Percentiles rank a stretch among this genome's conserved stretches.
These are phyloP conservation scores for Phaeosphaeria sp. DNA, from an alignment of 2,329 filamentous ascomycete species.

Conservation along the genomic window DNA sequence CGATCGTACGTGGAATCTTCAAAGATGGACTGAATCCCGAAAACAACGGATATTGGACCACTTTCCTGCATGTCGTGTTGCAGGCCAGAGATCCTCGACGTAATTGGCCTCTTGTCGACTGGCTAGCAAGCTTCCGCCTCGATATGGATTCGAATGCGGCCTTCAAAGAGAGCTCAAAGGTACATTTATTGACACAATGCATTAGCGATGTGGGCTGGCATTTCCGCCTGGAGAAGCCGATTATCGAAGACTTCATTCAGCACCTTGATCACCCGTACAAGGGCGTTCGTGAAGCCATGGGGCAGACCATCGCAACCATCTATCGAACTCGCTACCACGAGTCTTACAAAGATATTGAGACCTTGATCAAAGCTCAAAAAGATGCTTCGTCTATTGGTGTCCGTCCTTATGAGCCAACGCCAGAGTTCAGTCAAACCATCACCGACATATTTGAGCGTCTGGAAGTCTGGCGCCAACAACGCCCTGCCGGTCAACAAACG, in stretches of 20 bases:
- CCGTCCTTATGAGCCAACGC: conserved; percentile 78
- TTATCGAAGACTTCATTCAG: conserved; percentile 84
- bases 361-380: conserved; percentile 80
- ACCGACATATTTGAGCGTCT: conserved; percentile 77
- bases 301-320: conserved; percentile 84
- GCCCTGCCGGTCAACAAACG: conserved; percentile 86
- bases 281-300: conserved; percentile 93
- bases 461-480: conserved; percentile 85
- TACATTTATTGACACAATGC: conserved; percentile 85
- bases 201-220: conserved; percentile 94
- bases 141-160: conserved; percentile 96
- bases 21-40: conserved; percentile 93
- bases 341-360: conserved; percentile 80
- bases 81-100: conserved; percentile 90
- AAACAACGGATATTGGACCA: conserved; percentile 93
- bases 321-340: conserved; percentile 94
- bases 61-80: conserved; percentile 86
- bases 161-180: conserved; percentile 98
- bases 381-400: conserved; percentile 80
- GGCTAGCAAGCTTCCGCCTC: conserved; percentile 81
- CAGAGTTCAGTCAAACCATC: conserved; percentile 76
- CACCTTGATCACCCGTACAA: conserved; percentile 99
- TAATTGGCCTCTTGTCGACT: conserved; percentile 83
- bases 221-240: conserved; percentile 87
- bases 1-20: conserved; percentile 84